These are phyloP conservation scores for Coemansia guatemalensis DNA, from an alignment of 192 early-diverging fungal species.

Conservation along the genomic window DNA sequence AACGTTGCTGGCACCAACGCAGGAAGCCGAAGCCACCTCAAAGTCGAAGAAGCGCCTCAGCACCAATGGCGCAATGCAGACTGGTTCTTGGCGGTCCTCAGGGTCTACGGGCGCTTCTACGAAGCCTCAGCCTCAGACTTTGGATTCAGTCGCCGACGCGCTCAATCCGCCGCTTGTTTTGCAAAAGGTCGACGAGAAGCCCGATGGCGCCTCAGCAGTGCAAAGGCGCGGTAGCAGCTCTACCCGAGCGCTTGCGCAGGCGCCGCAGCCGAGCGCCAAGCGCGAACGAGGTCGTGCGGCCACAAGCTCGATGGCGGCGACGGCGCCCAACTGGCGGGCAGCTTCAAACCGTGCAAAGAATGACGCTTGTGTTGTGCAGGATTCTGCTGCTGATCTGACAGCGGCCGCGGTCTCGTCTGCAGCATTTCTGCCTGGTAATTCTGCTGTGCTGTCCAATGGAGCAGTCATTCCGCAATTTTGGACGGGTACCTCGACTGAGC, in stretches of 20 bases:
- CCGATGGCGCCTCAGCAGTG: conserved; percentile 3
- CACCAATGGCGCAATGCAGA: not conserved
- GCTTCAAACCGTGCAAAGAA: conserved; percentile 18
- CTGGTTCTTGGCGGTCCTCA: conserved; percentile 6
- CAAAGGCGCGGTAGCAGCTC: conserved; percentile 10
- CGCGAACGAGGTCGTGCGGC: conserved; percentile 1
- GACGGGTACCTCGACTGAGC: not conserved
- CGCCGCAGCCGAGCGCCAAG: not conserved
- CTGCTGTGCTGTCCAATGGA: conserved; percentile 1
- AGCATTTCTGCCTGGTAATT: not conserved
- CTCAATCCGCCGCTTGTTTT: not conserved
- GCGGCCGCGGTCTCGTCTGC: conserved; percentile 1
- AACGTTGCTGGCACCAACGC: not conserved
- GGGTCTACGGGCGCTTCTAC: not conserved
- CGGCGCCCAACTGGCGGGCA: conserved; percentile 24
- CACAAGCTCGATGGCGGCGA: conserved; percentile 13
- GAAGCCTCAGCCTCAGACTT: not conserved
- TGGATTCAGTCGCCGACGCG: not conserved
- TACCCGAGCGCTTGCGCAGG: not conserved
- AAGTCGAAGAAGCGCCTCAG: conserved; percentile 10
- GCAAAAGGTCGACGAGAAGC: not conserved
- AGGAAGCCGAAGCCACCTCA: not conserved
- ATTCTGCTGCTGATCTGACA: not conserved
- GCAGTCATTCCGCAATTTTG: not conserved
- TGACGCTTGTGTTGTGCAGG: not conserved